phyloP scores from a whole-genome alignment of 2,329 filamentous ascomycete genomes.

The Westerdykella sp. region DNA sequence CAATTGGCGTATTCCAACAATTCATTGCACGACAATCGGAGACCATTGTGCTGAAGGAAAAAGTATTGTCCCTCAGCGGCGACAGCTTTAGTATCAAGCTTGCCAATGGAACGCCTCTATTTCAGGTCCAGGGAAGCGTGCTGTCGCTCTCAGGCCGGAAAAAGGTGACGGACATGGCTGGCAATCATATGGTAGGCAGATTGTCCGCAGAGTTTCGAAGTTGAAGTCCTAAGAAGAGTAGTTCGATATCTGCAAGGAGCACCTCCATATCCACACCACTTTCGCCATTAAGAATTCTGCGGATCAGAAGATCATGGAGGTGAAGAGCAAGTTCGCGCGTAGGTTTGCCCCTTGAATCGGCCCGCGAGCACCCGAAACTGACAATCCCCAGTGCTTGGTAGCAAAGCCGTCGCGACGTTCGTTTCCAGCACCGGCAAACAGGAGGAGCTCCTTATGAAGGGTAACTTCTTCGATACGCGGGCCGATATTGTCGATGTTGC shows the following conservation, averaged over 20 bases:
- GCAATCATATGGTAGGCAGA: constrained; percentile 41
- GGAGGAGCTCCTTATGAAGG: constrained; percentile 47
- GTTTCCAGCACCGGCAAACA: constrained; percentile 26
- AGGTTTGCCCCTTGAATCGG: constrained; percentile 23
- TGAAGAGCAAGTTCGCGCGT: constrained; percentile 52
- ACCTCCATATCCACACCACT: constrained; percentile 46
- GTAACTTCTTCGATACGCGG: constrained; percentile 53
- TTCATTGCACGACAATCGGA: constrained; percentile 25
- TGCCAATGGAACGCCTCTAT: constrained; percentile 47
- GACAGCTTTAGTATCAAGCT: constrained; percentile 60
- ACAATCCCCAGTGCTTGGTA: constrained; percentile 42
- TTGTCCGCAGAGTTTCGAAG: no score
- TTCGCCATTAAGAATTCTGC: constrained; percentile 46
- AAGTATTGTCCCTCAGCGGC: constrained; percentile 55
- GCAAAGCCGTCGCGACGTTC: constrained; percentile 54
- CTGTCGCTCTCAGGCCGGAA: constrained; percentile 51
- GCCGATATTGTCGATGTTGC: constrained; percentile 54
- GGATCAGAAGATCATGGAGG: constrained; percentile 47
- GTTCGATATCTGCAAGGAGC: constrained; percentile 54
- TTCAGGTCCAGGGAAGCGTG: constrained; percentile 53
- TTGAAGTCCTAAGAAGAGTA: no score
- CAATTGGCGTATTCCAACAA: constrained; percentile 25
- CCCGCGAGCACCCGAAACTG: constrained; percentile 5
- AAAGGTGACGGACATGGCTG: constrained; percentile 49
- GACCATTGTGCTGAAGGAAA: constrained; percentile 55